Evolutionary conservation across 1,139 yeast genomes (phyloP), one percentile per base, ranked within the genome.

Genomic region (Geotrichum carabidarum): DNA sequence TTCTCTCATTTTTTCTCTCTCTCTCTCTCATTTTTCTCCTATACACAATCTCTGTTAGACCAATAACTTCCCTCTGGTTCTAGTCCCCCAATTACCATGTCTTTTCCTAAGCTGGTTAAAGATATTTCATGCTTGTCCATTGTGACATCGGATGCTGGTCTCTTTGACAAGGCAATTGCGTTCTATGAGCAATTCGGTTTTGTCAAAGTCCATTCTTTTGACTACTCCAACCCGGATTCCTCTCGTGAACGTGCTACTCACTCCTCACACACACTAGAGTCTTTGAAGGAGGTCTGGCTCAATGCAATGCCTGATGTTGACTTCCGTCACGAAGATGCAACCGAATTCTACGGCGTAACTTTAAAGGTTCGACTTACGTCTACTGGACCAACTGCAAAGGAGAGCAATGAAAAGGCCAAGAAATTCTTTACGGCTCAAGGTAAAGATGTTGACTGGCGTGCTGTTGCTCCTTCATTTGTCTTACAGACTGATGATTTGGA

Each of bases 171-270:
- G 40, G 68, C 85, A 35, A 70, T 78, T 50, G 64, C 71, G 18
- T 86, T 83, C 70, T 86, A 86, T 68, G 65, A 68, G 57, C 61
- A 66, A 18, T 74, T 86, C 50, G 91, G 91, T 31, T 84, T 86
- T 66, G 57, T 75, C 71, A 64, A 74, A 72, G 65, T 76, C 69
- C 70, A 72, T 65, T 64, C 77, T 73, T 61, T 69, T 72, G 55
- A 76, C 71, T 64, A 63, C 40, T 58, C 60, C 30, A 54, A 62
- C 35, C 61, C 64, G 36, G 57, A 55, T 15, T 54, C 60, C 27
- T 65, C 65, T 14, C 63, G 68, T 18, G 56, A 64, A 44, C 62
- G 64, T 51, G 61, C 66, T 38, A 62, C 59, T 32, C 60, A 46
- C 30, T 51, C 68, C 5, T 62, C 69, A 9, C 68, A 66, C 48